Evolutionary conservation across 352 stramenopile species (phyloP).

Genomic region (Blastocystis sp.): DNA sequence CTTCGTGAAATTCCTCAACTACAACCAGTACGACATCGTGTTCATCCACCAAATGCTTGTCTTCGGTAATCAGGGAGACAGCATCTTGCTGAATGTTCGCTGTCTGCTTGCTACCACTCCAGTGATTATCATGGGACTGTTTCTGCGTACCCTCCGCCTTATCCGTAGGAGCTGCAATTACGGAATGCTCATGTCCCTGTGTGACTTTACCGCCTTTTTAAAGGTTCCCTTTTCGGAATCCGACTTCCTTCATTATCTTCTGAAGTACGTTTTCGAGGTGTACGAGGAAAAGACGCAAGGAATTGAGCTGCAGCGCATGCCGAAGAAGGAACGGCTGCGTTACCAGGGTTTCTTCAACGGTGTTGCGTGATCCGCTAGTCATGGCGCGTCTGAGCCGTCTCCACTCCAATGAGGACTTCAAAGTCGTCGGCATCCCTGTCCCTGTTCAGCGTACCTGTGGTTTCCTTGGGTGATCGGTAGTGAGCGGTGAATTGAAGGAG

Average conservation of each 20-base stretch:
- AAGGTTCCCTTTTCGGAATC: conserved; percentile 29
- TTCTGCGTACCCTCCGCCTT: neutral
- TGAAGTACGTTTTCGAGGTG: conserved; percentile 63
- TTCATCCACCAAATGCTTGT: conserved; percentile 59
- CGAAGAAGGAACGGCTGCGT: conserved; percentile 42
- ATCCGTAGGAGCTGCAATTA: conserved; percentile 49
- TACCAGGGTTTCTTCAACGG: conserved; percentile 11
- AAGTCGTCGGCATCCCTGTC: conserved; percentile 50
- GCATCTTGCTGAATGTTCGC: conserved; percentile 40
- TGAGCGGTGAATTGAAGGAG: neutral
- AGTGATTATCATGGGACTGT: conserved; percentile 56
- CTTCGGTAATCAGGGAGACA: conserved; percentile 19
- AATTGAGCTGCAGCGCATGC: conserved; percentile 9
- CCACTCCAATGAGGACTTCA: neutral
- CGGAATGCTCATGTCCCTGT: conserved; percentile 46
- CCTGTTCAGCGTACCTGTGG: neutral
- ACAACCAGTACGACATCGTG: conserved; percentile 51
- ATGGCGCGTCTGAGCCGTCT: neutral
- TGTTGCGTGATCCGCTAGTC: neutral
- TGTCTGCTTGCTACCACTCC: conserved; percentile 58
- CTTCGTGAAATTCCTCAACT: conserved; percentile 35
- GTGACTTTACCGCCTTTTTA: conserved; percentile 64
- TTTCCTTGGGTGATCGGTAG: neutral
- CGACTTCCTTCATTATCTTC: conserved; percentile 59
- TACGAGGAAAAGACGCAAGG: conserved; percentile 6